Evolutionary conservation across 129 eudicot genomes (phyloP).

Genomic region (Flaveria ramosissima): DNA sequence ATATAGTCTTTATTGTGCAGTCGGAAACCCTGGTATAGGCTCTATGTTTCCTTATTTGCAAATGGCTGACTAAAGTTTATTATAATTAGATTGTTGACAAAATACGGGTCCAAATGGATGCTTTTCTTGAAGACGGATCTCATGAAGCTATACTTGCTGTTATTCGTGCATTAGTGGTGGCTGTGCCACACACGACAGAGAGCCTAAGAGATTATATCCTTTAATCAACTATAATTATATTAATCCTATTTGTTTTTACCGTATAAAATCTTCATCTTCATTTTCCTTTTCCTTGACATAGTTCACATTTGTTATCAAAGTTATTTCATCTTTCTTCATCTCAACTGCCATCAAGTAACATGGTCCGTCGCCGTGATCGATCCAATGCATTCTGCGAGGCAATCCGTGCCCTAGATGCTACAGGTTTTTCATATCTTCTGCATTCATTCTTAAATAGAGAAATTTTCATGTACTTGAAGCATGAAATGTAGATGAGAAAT

Average conservation of each 20-base stretch:
- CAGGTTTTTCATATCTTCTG: conserved; percentile 53
- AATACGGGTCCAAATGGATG: conserved; percentile 96
- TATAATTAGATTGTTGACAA: conserved; percentile 79
- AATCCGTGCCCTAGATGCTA: conserved; percentile 95
- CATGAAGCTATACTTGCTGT: conserved; percentile 90
- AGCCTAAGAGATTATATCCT: conserved; percentile 96
- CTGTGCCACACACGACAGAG: conserved; percentile 88
- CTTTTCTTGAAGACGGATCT: conserved; percentile 98
- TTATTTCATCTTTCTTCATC: conserved; percentile 67
- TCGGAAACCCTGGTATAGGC: background rate
- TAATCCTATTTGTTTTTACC: background rate
- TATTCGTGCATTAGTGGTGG: conserved; percentile 83
- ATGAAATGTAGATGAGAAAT: background rate
- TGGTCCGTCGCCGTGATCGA: conserved; percentile 81
- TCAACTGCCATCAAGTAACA: conserved; percentile 62
- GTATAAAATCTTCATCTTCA: background rate
- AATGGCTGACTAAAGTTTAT: conserved; percentile 24
- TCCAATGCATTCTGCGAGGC: conserved; percentile 91
- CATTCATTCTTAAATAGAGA: background rate
- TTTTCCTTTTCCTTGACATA: conserved; percentile 52
- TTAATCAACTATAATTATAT: conserved; percentile 9
- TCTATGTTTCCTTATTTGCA: background rate
- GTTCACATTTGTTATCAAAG: conserved; percentile 84
- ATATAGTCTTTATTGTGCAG: background rate
- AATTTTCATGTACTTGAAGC: background rate